These are phyloP conservation scores for Kodamaea sp. DNA, from an alignment of 1,139 yeast species.

Conservation along the genomic window DNA sequence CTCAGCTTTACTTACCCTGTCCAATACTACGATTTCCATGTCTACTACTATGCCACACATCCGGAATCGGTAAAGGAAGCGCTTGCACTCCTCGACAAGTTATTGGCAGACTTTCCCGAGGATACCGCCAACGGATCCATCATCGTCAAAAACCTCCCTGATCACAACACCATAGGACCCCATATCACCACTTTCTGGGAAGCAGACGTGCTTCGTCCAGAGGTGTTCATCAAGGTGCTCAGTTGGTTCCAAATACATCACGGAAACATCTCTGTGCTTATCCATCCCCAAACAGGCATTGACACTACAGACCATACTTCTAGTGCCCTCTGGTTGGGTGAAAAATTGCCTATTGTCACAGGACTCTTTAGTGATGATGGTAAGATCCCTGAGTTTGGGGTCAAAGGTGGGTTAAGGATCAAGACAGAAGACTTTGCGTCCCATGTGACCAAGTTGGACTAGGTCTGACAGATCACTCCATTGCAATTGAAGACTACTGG, in stretches of 20 bases:
- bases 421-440: conserved; percentile 17
- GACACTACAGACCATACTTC: conserved; percentile 28
- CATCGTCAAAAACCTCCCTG: conserved; percentile 31
- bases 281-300: conserved; percentile 37
- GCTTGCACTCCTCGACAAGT: conserved; percentile 20
- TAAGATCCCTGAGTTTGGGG: conserved; percentile 28
- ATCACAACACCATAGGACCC: conserved; percentile 31
- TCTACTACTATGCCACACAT: conserved; percentile 30
- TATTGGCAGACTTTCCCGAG: conserved; percentile 26
- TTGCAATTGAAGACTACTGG: no score
- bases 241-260: conserved; percentile 37
- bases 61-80: conserved; percentile 23
- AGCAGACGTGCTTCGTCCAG: conserved; percentile 34
- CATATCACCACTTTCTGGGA: conserved; percentile 38
- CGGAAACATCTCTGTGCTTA: conserved; percentile 30
- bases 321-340: conserved; percentile 36
- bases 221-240: conserved; percentile 27
- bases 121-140: conserved; percentile 30
- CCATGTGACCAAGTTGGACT: conserved; percentile 2
- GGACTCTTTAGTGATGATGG: conserved; percentile 20
- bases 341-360: conserved; percentile 23
- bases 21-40: conserved; percentile 37
- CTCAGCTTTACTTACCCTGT: conserved; percentile 27
- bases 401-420: conserved; percentile 22
- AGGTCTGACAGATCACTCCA: no score